These are phyloP conservation scores for Isatis tinctoria DNA, from an alignment of 345 rosid genomes.

Conservation along the genomic window DNA sequence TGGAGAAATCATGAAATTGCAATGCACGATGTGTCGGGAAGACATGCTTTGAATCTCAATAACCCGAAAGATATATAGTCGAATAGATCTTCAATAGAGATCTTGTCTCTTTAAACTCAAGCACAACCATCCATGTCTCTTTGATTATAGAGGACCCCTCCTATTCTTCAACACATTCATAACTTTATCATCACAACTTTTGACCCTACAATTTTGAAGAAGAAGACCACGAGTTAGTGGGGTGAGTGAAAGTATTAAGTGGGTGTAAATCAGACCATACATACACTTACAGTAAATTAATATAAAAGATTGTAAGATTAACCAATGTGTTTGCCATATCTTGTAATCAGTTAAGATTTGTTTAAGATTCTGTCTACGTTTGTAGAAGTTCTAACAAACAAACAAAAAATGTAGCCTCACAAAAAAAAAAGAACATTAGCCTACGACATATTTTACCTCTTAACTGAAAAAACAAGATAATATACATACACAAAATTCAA, in stretches of 20 bases:
- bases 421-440: too few species aligned
- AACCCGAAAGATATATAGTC: conserved; percentile 8
- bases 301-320: not conserved
- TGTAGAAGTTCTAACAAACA: not conserved
- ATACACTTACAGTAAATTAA: not conserved
- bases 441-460: too few species aligned
- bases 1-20: conserved; percentile 5
- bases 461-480: too few species aligned
- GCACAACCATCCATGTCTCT: conserved; percentile 23
- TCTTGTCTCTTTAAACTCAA: conserved; percentile 22
- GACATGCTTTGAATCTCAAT: conserved; percentile 6
- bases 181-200: conserved; percentile 32
- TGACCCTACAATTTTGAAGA: conserved; percentile 22
- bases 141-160: conserved; percentile 36
- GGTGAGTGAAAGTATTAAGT: not conserved
- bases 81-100: conserved; percentile 20
- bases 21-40: conserved; percentile 29
- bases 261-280: not conserved
- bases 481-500: not conserved
- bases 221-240: not conserved
- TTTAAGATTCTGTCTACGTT: not conserved
- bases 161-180: conserved; percentile 16
- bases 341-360: not conserved
- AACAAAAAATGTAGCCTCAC: not conserved
- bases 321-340: not conserved